Base-by-base conservation (phyloP, 2,329 filamentous ascomycete species). In the Fusarium oligoseptatum region DNA sequence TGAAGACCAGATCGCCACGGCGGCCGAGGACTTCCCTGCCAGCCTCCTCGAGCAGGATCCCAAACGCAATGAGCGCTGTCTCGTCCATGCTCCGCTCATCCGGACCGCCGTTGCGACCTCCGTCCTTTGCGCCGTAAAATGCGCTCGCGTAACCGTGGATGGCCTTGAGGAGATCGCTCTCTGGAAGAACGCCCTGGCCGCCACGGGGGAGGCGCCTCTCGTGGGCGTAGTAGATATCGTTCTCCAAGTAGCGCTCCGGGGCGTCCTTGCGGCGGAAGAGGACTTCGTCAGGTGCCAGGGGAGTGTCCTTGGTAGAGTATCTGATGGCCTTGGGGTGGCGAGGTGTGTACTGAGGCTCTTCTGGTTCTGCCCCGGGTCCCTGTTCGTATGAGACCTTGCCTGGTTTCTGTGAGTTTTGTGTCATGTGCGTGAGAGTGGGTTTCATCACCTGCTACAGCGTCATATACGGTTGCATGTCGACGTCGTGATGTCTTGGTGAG, bases 41-140 rank as follows among this genome's bases (percentile, higher is more conserved):
- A 3, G 90, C 88, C 82, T 96, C 94, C 82, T 96, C 93, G 48
- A 95, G 84, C 66, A 96, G 82, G 58, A 96, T 90, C 1, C 93
- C 93, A 77, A 96, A 86, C 1, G 93, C 93, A 64, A 96, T 84
- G 67, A 96, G 85, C 5, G 93, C 93, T 15, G 93, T 94, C 84
- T 94, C 94, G 79, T 96, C 93, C 89, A 96, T 90, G 81, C 90
- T 93, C 73, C 87, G 81, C 79, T 89, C 87, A 36, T 71, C 75
- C n/a, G 76, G 70, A 27, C 57, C 20, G 32, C 57, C 20, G 39
- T 71, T 57, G 62, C 68, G 62, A 61, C 73, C 69, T 68, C 80
- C 75, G 27, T 73, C 78, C 64, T 85, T 80, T 10, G 83, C 83
- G 43, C 85, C 85, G 82, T 94, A 95, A 80, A 91, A 93, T 66